Percentiles rank a stretch among this genome's conserved stretches.
Evolutionary conservation across 306 rosid species (phyloP).

Genomic region (Vicia faba): DNA sequence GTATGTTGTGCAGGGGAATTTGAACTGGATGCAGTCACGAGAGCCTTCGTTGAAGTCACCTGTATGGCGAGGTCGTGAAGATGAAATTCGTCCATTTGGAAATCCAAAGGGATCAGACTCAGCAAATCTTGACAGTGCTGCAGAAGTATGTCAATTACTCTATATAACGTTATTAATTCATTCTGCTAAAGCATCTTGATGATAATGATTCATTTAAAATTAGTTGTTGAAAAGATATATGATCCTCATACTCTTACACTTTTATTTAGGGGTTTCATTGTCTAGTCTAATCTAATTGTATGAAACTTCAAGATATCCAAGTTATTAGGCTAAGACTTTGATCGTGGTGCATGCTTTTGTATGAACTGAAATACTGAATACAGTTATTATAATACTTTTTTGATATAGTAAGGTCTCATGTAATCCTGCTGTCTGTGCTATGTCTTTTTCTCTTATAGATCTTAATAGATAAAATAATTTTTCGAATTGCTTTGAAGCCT

Average conservation of each 20-base stretch:
- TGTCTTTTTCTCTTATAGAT: conserved; percentile 3
- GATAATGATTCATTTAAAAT: conserved; percentile 16
- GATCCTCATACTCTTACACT: conserved; percentile 22
- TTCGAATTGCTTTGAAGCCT: conserved; percentile 14
- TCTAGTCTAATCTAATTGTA: conserved; percentile 16
- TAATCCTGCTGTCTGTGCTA: not conserved
- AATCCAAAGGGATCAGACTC: conserved; percentile 96
- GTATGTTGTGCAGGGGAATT: conserved; percentile 73
- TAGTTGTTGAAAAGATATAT: conserved; percentile 28
- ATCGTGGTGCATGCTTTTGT: conserved; percentile 24
- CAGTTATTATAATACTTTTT: not conserved
- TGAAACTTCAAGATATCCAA: conserved; percentile 30
- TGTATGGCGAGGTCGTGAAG: conserved; percentile 95
- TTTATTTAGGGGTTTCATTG: conserved; percentile 12
- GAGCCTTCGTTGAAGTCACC: conserved; percentile 86
- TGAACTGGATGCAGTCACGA: conserved; percentile 99
- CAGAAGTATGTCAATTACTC: conserved; percentile 70
- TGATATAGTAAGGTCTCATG: conserved; percentile 14
- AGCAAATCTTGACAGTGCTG: conserved; percentile 96
- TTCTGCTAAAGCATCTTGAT: conserved; percentile 34
- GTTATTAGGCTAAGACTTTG: conserved; percentile 13
- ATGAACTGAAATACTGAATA: conserved; percentile 21
- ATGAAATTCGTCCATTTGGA: conserved; percentile 93
- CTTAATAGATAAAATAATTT: conserved; percentile 6
- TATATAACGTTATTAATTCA: conserved; percentile 18